Evolutionary conservation across 2,329 filamentous ascomycete genomes (phyloP).

Genomic region (Penicillium decumbens): DNA sequence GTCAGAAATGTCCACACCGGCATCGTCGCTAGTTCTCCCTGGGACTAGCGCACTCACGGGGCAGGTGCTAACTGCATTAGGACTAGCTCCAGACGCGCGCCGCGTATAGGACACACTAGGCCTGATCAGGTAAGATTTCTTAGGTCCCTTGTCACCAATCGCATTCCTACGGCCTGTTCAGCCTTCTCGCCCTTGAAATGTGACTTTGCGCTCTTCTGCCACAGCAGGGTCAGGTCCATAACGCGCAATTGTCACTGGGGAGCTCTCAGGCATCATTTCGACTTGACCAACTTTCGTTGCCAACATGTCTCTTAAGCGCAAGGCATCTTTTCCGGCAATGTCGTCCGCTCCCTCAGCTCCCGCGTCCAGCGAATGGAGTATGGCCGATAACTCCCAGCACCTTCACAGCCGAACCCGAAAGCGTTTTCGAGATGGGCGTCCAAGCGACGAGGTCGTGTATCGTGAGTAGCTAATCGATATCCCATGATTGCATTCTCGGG

Average conservation of each 20-base stretch:
- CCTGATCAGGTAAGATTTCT: no score
- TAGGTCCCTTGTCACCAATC: background rate
- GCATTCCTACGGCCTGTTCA: conserved; percentile 11
- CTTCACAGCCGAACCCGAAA: conserved; percentile 57
- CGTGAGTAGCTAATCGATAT: conserved; percentile 37
- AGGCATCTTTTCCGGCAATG: conserved; percentile 50
- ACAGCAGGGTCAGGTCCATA: background rate
- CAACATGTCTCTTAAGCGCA: conserved; percentile 56
- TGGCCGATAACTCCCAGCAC: conserved; percentile 38
- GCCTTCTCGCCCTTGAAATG: conserved; percentile 10
- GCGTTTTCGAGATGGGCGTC: conserved; percentile 54
- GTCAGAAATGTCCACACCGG: no score
- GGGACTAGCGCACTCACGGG: no score
- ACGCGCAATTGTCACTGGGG: background rate
- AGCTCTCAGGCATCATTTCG: background rate
- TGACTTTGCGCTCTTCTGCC: conserved; percentile 8
- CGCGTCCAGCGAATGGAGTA: conserved; percentile 22
- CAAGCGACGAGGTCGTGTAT: conserved; percentile 53
- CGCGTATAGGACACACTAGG: no score
- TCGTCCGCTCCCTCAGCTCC: conserved; percentile 28
- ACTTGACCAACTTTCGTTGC: background rate
- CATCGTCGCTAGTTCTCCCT: no score
- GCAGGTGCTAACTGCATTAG: no score
- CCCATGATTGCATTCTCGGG: background rate
- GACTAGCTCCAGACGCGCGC: no score